Percentiles rank a stretch among this genome's conserved stretches.
Evolutionary conservation across 495 filamentous ascomycete genomes (phyloP).

Genomic region (Xylaria grammica): DNA sequence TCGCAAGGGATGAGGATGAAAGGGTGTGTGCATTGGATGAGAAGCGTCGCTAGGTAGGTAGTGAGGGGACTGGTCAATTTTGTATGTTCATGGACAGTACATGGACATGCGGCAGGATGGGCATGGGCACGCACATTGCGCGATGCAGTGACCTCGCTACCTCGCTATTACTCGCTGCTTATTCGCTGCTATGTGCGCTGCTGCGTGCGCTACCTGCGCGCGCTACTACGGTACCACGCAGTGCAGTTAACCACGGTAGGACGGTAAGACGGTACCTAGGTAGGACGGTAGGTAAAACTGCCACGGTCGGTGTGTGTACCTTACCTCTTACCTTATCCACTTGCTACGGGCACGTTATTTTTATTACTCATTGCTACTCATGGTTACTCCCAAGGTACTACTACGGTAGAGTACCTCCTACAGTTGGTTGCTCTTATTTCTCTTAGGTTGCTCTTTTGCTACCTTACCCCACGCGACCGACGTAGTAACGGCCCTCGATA

Average conservation of each 20-base stretch:
- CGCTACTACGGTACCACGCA: background rate
- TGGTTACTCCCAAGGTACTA: no score
- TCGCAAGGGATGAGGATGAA: conserved; percentile 4
- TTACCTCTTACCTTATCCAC: no score
- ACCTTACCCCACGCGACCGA: conserved; percentile 6
- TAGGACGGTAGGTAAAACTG: no score
- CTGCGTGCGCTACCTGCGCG: background rate
- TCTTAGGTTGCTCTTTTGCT: no score
- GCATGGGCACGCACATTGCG: background rate
- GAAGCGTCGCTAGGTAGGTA: conserved; percentile 1
- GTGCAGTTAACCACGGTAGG: background rate
- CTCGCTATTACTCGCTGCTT: background rate
- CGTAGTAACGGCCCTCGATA: background rate
- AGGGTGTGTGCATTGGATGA: background rate
- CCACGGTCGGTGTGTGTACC: background rate
- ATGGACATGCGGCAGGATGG: conserved; percentile 9
- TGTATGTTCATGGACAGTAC: conserved; percentile 20
- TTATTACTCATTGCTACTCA: no score
- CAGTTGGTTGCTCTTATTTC: no score
- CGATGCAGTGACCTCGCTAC: background rate
- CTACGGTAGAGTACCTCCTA: no score
- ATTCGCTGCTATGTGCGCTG: background rate
- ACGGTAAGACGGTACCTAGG: no score
- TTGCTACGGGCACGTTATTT: background rate
- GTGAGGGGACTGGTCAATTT: conserved; percentile 26